These are phyloP conservation scores for Nymphaea colorata DNA, from an alignment of 164 flowering plant genomes.

Conservation along the genomic window DNA sequence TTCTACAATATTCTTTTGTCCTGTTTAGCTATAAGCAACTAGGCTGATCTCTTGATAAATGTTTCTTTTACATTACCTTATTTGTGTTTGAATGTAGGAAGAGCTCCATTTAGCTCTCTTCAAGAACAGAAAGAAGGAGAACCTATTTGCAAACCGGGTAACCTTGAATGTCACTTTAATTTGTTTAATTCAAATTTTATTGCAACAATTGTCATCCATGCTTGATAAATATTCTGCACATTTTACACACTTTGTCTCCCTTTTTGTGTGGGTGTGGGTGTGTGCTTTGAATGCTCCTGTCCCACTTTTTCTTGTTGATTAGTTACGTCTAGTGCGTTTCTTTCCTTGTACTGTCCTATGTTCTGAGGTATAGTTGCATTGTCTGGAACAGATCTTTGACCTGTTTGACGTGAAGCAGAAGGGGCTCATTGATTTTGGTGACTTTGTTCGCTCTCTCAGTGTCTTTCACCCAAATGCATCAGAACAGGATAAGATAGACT, in stretches of 20 bases:
- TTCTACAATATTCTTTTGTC: no score
- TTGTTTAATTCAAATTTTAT: neutral
- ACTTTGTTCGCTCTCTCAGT: conserved; percentile 77
- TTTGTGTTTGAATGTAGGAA: conserved; percentile 45
- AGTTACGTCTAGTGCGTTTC: no score
- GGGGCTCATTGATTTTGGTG: conserved; percentile 92
- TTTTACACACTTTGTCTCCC: neutral
- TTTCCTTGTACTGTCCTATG: no score
- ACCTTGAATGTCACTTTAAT: neutral
- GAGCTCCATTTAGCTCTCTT: conserved; percentile 90
- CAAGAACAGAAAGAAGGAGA: conserved; percentile 83
- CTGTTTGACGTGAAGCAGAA: conserved; percentile 78
- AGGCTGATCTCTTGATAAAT: neutral
- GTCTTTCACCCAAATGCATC: conserved; percentile 93
- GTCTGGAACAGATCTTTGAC: conserved; percentile 62
- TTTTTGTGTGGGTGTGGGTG: neutral
- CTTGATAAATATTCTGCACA: neutral
- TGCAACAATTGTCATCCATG: neutral
- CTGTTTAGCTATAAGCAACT: no score
- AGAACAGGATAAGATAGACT: conserved; percentile 75
- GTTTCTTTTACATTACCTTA: neutral
- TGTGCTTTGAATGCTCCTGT: neutral
- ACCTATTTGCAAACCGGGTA: conserved; percentile 93
- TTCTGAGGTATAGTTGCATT: neutral
- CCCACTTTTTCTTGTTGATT: no score